These are phyloP conservation scores for Epicoccum sorghinum DNA, from an alignment of 2,329 filamentous ascomycete genomes.

Conservation along the genomic window DNA sequence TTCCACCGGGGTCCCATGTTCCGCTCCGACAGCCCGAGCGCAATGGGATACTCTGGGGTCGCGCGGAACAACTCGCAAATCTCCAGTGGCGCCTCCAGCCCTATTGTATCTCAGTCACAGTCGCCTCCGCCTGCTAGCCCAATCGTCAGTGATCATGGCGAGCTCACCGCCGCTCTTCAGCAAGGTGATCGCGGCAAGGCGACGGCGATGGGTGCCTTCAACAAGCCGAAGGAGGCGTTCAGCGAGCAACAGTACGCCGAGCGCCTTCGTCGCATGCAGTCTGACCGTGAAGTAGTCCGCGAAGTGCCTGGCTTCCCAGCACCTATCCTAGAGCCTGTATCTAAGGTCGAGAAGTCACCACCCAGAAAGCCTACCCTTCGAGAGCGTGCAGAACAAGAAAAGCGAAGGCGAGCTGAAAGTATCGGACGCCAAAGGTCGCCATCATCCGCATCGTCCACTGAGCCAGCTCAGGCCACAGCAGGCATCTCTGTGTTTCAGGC, in stretches of 20 bases:
- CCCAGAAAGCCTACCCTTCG: conserved; percentile 36
- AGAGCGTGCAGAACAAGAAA: conserved; percentile 46
- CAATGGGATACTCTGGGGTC: conserved; percentile 44
- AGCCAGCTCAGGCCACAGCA: conserved; percentile 37
- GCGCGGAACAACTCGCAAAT: conserved; percentile 37
- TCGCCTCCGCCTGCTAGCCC: conserved; percentile 67
- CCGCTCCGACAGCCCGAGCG: conserved; percentile 57
- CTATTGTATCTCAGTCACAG: conserved; percentile 46
- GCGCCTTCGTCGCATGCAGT: conserved; percentile 79
- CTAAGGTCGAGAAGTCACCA: conserved; percentile 28
- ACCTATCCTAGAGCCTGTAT: conserved; percentile 11
- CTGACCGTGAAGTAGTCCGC: conserved; percentile 69
- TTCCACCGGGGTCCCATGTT: conserved; percentile 48
- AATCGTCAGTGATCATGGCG: conserved; percentile 73
- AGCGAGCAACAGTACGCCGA: conserved; percentile 86
- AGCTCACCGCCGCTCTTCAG: conserved; percentile 71
- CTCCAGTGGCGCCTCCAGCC: conserved; percentile 47
- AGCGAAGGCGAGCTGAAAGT: conserved; percentile 39
- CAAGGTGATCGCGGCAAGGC: conserved; percentile 82
- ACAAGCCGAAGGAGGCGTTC: conserved; percentile 76
- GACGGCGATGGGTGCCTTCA: conserved; percentile 73
- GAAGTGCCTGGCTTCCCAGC: conserved; percentile 38
- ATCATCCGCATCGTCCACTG: conserved; percentile 30
- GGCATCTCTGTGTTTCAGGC: conserved; percentile 55
- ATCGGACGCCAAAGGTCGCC: conserved; percentile 35